phyloP scores from a whole-genome alignment of 2,329 filamentous ascomycete genomes.

The Sphaerulina populicola region DNA sequence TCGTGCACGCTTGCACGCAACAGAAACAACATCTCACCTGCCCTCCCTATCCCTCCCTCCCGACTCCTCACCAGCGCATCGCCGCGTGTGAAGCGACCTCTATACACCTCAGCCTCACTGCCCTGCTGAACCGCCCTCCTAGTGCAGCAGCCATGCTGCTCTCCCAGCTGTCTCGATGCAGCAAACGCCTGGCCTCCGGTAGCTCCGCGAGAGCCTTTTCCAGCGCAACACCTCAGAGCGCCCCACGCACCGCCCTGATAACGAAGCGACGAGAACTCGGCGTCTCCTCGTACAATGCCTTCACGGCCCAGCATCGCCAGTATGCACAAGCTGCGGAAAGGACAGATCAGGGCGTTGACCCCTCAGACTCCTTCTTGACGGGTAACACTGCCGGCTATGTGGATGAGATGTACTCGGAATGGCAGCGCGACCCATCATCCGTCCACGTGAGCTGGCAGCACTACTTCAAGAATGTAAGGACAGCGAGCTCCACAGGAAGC shows the following conservation, averaged over 20 bases:
- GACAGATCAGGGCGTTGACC: constrained; percentile 58
- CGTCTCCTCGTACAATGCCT: constrained; percentile 35
- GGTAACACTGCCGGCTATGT: constrained; percentile 98
- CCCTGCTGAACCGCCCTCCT: constrained; percentile 9
- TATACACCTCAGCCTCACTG: neutral
- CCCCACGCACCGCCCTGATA: constrained; percentile 36
- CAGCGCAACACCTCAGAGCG: constrained; percentile 31
- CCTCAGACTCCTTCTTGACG: constrained; percentile 92
- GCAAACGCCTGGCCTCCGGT: constrained; percentile 55
- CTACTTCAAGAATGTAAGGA: constrained; percentile 79
- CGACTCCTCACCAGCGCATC: neutral
- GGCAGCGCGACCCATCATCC: constrained; percentile 86
- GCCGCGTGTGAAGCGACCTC: neutral
- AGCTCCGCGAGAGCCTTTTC: constrained; percentile 43
- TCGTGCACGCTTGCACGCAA: too few species aligned
- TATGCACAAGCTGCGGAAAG: constrained; percentile 55
- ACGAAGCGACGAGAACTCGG: constrained; percentile 44
- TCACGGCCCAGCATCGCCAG: constrained; percentile 42
- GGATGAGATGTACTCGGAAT: constrained; percentile 98
- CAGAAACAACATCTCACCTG: too few species aligned
- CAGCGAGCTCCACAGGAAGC: neutral
- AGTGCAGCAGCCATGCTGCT: constrained; percentile 54
- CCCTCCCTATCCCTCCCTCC: too few species aligned
- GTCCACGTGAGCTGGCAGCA: constrained; percentile 98
- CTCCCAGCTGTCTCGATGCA: constrained; percentile 57